phyloP scores from a whole-genome alignment of 768 basidiomycete species.

The Boletus subcaerulescens region DNA sequence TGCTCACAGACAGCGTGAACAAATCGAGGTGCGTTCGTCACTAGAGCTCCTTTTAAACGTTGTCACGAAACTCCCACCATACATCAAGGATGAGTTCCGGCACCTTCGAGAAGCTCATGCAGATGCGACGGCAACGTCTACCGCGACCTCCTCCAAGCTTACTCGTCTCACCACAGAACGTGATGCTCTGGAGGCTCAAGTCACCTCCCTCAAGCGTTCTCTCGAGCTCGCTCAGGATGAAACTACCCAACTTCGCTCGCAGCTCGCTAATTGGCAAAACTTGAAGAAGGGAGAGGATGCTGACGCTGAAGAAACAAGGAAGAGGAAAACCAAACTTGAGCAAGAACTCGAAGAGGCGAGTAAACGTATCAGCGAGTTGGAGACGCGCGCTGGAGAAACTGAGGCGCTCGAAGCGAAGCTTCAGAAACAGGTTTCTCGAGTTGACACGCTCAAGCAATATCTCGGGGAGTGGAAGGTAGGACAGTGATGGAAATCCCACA shows the following conservation, averaged over 20 bases:
- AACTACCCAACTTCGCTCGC: constrained; percentile 53
- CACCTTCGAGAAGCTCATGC: constrained; percentile 49
- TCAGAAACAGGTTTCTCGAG: constrained; percentile 42
- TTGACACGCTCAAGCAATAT: constrained; percentile 41
- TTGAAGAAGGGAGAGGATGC: constrained; percentile 63
- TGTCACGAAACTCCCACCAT: background rate
- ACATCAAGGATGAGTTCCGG: constrained; percentile 36
- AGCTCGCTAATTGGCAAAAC: constrained; percentile 66
- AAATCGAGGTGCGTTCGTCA: constrained; percentile 40
- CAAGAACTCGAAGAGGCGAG: constrained; percentile 49
- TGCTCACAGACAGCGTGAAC: constrained; percentile 43
- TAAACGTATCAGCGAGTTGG: constrained; percentile 28
- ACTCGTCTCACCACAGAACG: constrained; percentile 57
- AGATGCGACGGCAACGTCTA: constrained; percentile 44
- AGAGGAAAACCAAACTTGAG: constrained; percentile 56
- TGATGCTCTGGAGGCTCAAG: constrained; percentile 52
- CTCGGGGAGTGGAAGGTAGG: constrained; percentile 47
- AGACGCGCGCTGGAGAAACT: constrained; percentile 21
- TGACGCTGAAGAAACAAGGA: constrained; percentile 54
- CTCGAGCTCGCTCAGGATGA: constrained; percentile 59
- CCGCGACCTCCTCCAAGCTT: constrained; percentile 48
- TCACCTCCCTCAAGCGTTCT: constrained; percentile 51
- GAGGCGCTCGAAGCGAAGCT: constrained; percentile 35
- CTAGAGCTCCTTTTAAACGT: background rate
- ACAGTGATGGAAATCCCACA: background rate